These are phyloP conservation scores for Neurospora sp. DNA, from an alignment of 495 filamentous ascomycete genomes.

Conservation along the genomic window DNA sequence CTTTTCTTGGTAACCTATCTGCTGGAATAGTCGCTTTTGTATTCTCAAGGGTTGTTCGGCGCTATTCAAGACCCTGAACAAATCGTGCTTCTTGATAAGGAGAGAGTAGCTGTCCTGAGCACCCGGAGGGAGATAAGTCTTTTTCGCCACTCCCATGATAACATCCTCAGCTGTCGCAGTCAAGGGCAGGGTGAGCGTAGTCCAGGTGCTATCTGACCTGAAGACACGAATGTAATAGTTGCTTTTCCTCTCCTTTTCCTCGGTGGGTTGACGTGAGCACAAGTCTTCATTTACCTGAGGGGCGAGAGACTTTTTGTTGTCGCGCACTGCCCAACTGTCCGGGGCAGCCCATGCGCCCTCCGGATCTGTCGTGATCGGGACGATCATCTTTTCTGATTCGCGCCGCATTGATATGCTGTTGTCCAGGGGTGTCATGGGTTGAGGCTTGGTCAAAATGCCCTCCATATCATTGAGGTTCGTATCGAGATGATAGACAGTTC, in stretches of 20 bases:
- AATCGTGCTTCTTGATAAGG: constrained; percentile 83
- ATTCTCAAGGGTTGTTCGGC: constrained; percentile 80
- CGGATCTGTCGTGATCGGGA: constrained; percentile 19
- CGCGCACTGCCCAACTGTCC: constrained; percentile 86
- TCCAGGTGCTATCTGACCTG: constrained; percentile 85
- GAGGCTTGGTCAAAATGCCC: constrained; percentile 64
- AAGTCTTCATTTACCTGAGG: constrained; percentile 45
- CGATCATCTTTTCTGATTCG: constrained; percentile 33
- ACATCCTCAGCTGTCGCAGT: constrained; percentile 79
- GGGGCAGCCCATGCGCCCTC: constrained; percentile 70
- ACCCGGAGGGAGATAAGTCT: constrained; percentile 82
- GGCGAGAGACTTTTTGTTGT: constrained; percentile 34
- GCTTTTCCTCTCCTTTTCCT: constrained; percentile 48
- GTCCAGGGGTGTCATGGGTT: constrained; percentile 51
- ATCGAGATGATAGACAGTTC: constrained; percentile 58
- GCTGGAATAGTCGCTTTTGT: constrained; percentile 85
- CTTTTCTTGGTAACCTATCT: constrained; percentile 80
- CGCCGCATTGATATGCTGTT: constrained; percentile 43
- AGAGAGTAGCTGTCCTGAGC: constrained; percentile 82
- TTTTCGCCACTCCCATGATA: constrained; percentile 72
- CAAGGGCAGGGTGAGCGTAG: constrained; percentile 70
- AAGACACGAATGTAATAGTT: constrained; percentile 95
- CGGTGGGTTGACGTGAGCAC: constrained; percentile 33
- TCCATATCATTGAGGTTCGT: constrained; percentile 76
- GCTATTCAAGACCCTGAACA: constrained; percentile 68